Evolutionary conservation across 345 rosid genomes (phyloP).

Genomic region (Raphanus sativus): DNA sequence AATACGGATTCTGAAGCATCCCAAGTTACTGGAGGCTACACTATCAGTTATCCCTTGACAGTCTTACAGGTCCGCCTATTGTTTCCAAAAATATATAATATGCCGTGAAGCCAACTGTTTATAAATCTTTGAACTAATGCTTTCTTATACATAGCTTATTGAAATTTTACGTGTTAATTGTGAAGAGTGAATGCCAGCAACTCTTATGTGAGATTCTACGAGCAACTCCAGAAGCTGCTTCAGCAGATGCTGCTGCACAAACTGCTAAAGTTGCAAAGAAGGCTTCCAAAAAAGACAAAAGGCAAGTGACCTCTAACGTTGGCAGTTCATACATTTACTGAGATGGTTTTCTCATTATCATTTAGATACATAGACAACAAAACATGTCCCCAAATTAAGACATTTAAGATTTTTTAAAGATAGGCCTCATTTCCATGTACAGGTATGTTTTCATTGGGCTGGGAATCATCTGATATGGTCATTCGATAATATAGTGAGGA

Average conservation of each 20-base stretch:
- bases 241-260: slow-evolving; percentile 96
- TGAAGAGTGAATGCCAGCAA: slow-evolving; percentile 98
- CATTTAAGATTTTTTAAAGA: slow-evolving; percentile 16
- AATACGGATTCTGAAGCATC: slow-evolving; percentile 75
- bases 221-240: slow-evolving; percentile 98
- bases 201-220: slow-evolving; percentile 96
- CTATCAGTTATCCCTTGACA: slow-evolving; percentile 88
- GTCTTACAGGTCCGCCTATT: slow-evolving; percentile 71
- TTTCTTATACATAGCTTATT: slow-evolving; percentile 22
- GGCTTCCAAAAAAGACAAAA: slow-evolving; percentile 70
- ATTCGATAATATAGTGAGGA: slow-evolving; percentile 14
- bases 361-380: slow-evolving; percentile 15
- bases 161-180: slow-evolving; percentile 11
- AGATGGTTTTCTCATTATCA: slow-evolving; percentile 19
- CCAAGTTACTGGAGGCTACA: slow-evolving; percentile 89
- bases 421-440: slow-evolving; percentile 12
- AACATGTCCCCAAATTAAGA: slow-evolving; percentile 10
- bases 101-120: slow-evolving; percentile 16
- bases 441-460: slow-evolving; percentile 2
- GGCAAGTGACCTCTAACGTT: slow-evolving; percentile 49
- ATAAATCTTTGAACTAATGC: slow-evolving; percentile 28
- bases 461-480: slow-evolving; percentile 16
- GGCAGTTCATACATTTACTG: slow-evolving; percentile 20
- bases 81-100: slow-evolving; percentile 13
- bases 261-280: slow-evolving; percentile 94